Evolutionary conservation across 2,329 filamentous ascomycete genomes (phyloP).

Genomic region (Gnomoniopsis sp.): DNA sequence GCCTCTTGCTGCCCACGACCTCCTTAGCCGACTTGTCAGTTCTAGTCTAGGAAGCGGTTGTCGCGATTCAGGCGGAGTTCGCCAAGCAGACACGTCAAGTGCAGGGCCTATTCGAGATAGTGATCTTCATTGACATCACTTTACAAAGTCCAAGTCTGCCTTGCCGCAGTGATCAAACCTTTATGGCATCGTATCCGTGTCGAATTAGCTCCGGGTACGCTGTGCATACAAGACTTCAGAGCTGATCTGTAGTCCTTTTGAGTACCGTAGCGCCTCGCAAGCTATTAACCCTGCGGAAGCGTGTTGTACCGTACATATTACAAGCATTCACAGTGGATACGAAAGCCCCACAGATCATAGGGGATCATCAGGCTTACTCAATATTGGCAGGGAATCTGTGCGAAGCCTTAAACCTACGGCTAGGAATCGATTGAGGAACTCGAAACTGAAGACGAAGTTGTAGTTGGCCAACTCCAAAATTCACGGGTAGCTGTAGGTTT

Average conservation of each 20-base stretch:
- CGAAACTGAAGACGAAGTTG: too few relatives aligned
- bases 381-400: too few relatives aligned
- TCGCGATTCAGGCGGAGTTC: background rate
- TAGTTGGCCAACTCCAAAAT: too few relatives aligned
- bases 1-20: background rate
- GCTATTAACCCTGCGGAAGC: too few relatives aligned
- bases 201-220: background rate
- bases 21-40: background rate
- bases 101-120: background rate
- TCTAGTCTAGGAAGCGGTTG: background rate
- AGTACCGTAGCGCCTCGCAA: background rate
- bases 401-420: too few relatives aligned
- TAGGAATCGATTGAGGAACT: too few relatives aligned
- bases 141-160: background rate
- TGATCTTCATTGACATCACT: background rate
- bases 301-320: too few relatives aligned
- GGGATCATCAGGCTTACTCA: too few relatives aligned
- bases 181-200: background rate
- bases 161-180: background rate
- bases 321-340: too few relatives aligned
- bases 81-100: background rate
- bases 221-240: background rate
- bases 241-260: background rate
- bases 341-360: too few relatives aligned
- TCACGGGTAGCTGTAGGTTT: too few relatives aligned